Evolutionary conservation across 2,329 filamentous ascomycete species (phyloP), one percentile per base, ranked within the genome.

Genomic region (Beauveria pseudobassiana): DNA sequence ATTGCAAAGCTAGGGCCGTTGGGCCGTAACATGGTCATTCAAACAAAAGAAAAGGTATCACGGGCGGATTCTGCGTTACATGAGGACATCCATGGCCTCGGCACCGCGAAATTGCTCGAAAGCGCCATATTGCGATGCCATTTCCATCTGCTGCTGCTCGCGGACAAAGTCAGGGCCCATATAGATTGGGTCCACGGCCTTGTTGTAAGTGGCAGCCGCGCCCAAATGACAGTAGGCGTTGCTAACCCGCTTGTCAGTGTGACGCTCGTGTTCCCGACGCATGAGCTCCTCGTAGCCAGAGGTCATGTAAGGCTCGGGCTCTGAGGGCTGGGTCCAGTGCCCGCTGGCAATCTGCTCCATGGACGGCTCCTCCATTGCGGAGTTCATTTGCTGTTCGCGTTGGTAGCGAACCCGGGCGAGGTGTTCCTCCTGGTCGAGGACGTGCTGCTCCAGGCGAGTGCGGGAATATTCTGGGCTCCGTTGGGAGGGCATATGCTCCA

Each of bases 281-380:
- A 87, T 85, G 62, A 89, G 76, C 69, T 84, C 79, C 68, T 91
- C 88, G 71, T 96, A 96, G 16, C 92, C 92, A 7, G 85, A 87
- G 53, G 84, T 74, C 83, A 96, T 96, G 74, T 96, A 96, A 0
- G 91, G 91, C 73, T 96, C 91, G 45, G 83, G 85, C 64, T 83
- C 80, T 4, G 51, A 73, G 65, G 69, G 71, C 30, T 71, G 70
- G 30, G 77, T 68, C 83, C 84, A 87, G 57, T 78, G 77, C 28
- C 83, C 79, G 63, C 85, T 80, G 9, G 74, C 73, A 3, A 76
- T 76, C 70, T 87, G 84, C 8, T 80, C 69, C 20, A 79, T 69
- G 0, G 78, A 75, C 69, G 87, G 84, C 10, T 80, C 69, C n/a
- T 79, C 69, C 59, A 85, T 73, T 64, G 82, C 84, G 65, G 20